Percentiles rank a stretch among this genome's conserved stretches.
Evolutionary conservation across 257 asterid genomes (phyloP).

Genomic region (Lantana camara): DNA sequence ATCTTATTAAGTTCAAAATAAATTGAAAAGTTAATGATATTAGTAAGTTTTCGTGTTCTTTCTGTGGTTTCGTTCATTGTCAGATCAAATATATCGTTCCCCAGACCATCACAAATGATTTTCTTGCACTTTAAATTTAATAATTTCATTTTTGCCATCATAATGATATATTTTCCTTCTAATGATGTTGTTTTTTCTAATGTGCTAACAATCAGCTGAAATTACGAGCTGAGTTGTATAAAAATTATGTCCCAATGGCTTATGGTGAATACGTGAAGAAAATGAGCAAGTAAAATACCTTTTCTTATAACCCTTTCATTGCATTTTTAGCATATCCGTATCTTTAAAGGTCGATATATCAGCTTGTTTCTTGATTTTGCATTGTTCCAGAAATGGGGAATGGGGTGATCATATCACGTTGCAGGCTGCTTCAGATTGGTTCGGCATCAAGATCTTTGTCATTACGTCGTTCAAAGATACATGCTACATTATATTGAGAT

Average conservation of each 20-base stretch:
- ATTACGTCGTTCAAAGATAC: constrained; percentile 92
- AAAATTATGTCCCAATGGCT: constrained; percentile 77
- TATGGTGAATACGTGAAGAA: constrained; percentile 67
- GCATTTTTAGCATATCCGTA: background rate
- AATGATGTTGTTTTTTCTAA: constrained; percentile 16
- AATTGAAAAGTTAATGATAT: background rate
- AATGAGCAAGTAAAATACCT: constrained; percentile 65
- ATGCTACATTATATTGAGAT: constrained; percentile 89
- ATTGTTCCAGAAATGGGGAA: constrained; percentile 70
- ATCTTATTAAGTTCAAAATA: background rate
- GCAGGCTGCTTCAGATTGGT: constrained; percentile 95
- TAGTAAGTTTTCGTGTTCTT: background rate
- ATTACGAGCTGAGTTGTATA: constrained; percentile 60
- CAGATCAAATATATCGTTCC: constrained; percentile 92
- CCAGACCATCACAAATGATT: constrained; percentile 58
- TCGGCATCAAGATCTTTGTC: constrained; percentile 78
- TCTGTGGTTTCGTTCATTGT: constrained; percentile 74
- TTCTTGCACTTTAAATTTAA: background rate
- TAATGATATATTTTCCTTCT: background rate
- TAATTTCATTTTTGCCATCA: background rate
- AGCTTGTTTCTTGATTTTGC: constrained; percentile 24
- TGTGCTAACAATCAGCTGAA: constrained; percentile 55
- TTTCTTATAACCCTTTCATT: constrained; percentile 8
- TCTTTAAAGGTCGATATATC: background rate
- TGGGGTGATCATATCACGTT: constrained; percentile 97